Evolutionary conservation across 2,329 filamentous ascomycete genomes (phyloP), one percentile per base, ranked within the genome.

Genomic region (Claviceps sp.): DNA sequence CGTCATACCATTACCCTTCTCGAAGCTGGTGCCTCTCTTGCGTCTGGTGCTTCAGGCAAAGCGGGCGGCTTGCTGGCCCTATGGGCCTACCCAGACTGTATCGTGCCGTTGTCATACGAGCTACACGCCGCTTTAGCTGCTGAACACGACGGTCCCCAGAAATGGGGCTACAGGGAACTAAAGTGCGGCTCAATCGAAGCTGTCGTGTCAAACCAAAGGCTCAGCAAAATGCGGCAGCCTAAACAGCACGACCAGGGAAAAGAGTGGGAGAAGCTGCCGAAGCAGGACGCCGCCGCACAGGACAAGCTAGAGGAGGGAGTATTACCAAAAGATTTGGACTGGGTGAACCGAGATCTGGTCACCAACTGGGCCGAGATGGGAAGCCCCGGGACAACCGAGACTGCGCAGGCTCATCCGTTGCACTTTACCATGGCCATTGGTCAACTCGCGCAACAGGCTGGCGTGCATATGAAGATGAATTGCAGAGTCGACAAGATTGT

Each of bases 31-130:
- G 78, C 84, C 20, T 76, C 82, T 45, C 84, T 97, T 57, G 93
- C 93, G 6, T 81, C 88, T n/a, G 91, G 87, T 24, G 91, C 93
- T 40, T 95, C 89, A 8, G 93, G 93, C 42, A 97, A 96, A 70
- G 91, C 93, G 0, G 93, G 93, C 16, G 93, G 93, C 1, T 75
- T 98, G 4, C 76, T 98, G 22, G 93, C 84, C 1, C 73, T 90
- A 16, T 97, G 91, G 89, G 93, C 91, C 1, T 96, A 95, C 63
- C 93, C 93, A 0, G 74, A 73, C 53, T 84, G 79, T 60, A 81
- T 97, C 41, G 91, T 96, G 0, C 87, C 87, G 0, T 72, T 97
- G 43, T 94, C 87, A 53, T 97, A 89, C 68, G 77, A 76, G 47
- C 74, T 97, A 16, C 93, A 97, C 62, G 78, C 81, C 37, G 81